Conservation (phyloP, 352 stramenopile genomes). For the Phytophthora pini region DNA sequence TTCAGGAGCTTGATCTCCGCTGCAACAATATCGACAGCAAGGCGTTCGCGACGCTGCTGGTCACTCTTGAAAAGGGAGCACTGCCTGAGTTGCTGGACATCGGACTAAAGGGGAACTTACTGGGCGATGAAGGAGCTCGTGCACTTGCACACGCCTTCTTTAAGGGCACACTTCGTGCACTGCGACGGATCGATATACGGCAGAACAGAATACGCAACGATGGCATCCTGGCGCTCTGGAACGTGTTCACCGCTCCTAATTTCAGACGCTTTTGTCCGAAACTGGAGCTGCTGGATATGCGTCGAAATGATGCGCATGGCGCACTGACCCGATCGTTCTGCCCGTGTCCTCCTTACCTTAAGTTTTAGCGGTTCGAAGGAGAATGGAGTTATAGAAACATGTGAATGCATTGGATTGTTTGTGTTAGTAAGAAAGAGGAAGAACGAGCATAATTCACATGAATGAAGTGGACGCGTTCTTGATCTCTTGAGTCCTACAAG, state of each 20-base stretch:
- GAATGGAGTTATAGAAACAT: background rate
- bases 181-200: slow-evolving; percentile 60
- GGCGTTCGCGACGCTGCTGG: slow-evolving; percentile 45
- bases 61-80: slow-evolving; percentile 52
- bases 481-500: slow-evolving; percentile 64
- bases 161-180: slow-evolving; percentile 45
- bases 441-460: slow-evolving; percentile 41
- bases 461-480: slow-evolving; percentile 72
- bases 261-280: slow-evolving; percentile 62
- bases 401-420: background rate
- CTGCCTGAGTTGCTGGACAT: slow-evolving; percentile 63
- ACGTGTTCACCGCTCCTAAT: slow-evolving; percentile 66
- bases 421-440: background rate
- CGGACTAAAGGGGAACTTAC: slow-evolving; percentile 59
- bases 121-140: slow-evolving; percentile 67
- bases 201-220: slow-evolving; percentile 75
- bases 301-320: slow-evolving; percentile 62
- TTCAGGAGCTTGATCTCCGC: slow-evolving; percentile 66
- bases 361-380: slow-evolving; percentile 42
- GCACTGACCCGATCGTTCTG: slow-evolving; percentile 60
- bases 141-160: slow-evolving; percentile 64
- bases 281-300: slow-evolving; percentile 68
- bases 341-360: slow-evolving; percentile 57
- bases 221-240: slow-evolving; percentile 67
- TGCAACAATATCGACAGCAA: slow-evolving; percentile 68